Base-by-base conservation (phyloP, 257 asterid genomes). In the Lycium ferocissimum region DNA sequence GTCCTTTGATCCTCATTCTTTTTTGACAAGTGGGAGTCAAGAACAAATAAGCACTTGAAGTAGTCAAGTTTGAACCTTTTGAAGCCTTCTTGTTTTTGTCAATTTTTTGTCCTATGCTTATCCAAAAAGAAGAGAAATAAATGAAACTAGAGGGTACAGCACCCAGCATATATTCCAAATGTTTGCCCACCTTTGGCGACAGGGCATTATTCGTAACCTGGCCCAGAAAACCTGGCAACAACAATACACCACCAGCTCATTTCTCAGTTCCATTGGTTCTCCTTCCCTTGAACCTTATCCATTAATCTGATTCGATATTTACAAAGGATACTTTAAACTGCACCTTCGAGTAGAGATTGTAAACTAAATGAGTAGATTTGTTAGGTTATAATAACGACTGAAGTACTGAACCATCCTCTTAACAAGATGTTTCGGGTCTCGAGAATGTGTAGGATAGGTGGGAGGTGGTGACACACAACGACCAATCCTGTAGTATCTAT, bases 181-280 rank as follows among this genome's bases (percentile, higher is more conserved):
- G 63, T 76, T 76, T 75, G 81, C n/a, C 45, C 13, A 22, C 13
- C 62, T 75, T 49, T 76, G 63, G 81, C 81, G 17, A 69, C 3
- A 47, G 9, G 22, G 9, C 26, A 69, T 38, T 69, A 69, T 69
- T 38, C 53, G 14, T 38, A 76, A 76, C 45, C 20, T 75, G 14
- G 62, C 45, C 45, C 62, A 6, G 0, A 33, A 75, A 47, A 20
- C 12, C 61, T 72, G 56, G 58, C 61, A 73, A 14, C 61, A 20
- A 76, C 63, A 22, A 51, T 2, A 51, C 22, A 76, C 5, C 26
- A 38, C 81, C 40, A 75, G 20, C 43, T 49, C 81, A 22, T 75
- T 22, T 49, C 9, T 43, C 15, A 45, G 40, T 66, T 33, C 43
- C 51, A 37, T 67, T 26, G 6, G 40, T 26, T 76, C 81, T 76